Evolutionary conservation across 345 rosid species (phyloP), one percentile per base, ranked within the genome.

Genomic region (Rhodomyrtus tomentosa): DNA sequence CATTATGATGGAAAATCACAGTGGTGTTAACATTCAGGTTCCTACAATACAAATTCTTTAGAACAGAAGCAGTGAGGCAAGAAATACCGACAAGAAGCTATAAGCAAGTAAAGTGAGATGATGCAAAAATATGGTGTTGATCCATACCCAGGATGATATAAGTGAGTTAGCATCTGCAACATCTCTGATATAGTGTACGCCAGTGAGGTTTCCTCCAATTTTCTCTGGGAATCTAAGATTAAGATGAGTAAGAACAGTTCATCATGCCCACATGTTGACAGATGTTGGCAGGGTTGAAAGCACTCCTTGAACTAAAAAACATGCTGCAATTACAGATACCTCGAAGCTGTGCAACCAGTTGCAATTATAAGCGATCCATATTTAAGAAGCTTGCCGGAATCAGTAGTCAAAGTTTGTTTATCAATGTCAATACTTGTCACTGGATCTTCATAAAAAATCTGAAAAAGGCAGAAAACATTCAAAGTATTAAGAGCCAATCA

Each of bases 161-260:
- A 97, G 86, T 50, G 98, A 92, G 86, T 97, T 93, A 55, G 98
- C 98, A 92, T 97, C 99, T 55, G 93, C 98, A 82, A 97, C 96
- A 87, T 96, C 98, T 83, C 98, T 91, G 84, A 94, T 94, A 84
- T 95, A 95, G 91, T 94, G 99, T 84, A 96, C 98, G 42, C 98
- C 99, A 68, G 97, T 92, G 73, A 95, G 90, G 87, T 90, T 91
- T 85, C 98, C 98, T 79, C 98, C 99, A 48, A 96, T 95, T 91
- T 92, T 95, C 85, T 94, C 98, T 1, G 98, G 99, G 86, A 96
- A 93, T 89, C 99, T 96, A 84, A 82, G 58, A 85, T 50, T 87
- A 84, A 88, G 24, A 73, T 29, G 36, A 16, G 40, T 12, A 27
- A 85, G 82, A 86, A 86, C 80, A 88, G 51, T 42, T 73, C 14